Base-by-base conservation (phyloP, 2,329 filamentous ascomycete genomes). In the Boeremia lycopersici region DNA sequence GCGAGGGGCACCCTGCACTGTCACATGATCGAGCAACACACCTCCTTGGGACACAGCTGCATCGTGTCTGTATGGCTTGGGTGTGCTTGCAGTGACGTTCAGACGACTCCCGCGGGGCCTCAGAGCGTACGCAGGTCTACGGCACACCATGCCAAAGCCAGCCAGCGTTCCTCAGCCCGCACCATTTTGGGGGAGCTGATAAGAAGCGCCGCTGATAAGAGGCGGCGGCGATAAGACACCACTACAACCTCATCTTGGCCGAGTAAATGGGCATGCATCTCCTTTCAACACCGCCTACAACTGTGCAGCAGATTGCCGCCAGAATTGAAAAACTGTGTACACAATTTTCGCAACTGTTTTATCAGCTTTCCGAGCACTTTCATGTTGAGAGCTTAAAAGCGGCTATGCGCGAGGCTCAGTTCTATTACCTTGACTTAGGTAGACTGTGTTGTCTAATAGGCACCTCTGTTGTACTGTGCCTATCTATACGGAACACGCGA, bases 11-110 rank as follows among this genome's bases (percentile, higher is more conserved):
- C 42, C 48, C 15, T 46, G 34, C 35, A 40, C 17, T 29, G n/a
- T 25, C 39, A n/a, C 25, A 31, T 30, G n/a, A 30, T 10, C 31
- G 43, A 36, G 11, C 36, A 35, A 19, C 19, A 15, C 59, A 73
- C 72, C 68, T 74, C 72, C 56, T 73, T 74, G 29, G 72, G 72
- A 61, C 71, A 74, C 65, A 74, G 53, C 61, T 74, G 69, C 72
- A 74, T 74, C 26, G 17, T 69, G 57, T 38, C 30, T 46, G n/a
- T 42, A 28, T 23, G 12, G 28, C 17, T n/a, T 35, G 15, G 15
- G 34, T 25, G 45, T 38, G 33, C 40, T 36, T 26, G 15, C 15
- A 9, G 30, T 36, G 45, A 45, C 35, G 48, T 39, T 45, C 43
- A 39, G 39, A 39, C 44, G 47, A 35, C n/a, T 23, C 26, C 6